A percentile compares a stretch with the other conserved stretches of the same genome.
Evolutionary conservation across 352 stramenopile species (phyloP).

Genomic region (Phytophthora pini): DNA sequence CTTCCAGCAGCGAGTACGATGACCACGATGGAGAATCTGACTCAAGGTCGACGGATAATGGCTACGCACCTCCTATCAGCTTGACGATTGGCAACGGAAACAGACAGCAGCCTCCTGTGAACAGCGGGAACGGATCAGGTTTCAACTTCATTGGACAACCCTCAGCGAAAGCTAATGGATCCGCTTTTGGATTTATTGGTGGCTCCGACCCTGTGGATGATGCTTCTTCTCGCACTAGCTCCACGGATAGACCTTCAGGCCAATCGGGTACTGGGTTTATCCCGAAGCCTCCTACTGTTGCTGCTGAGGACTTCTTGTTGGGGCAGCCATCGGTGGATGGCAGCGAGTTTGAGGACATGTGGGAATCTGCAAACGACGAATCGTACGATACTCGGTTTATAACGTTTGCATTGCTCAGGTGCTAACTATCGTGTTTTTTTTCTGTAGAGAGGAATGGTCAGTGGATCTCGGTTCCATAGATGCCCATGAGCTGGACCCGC

Average conservation of each 20-base stretch:
- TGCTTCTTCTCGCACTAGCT: constrained; percentile 48
- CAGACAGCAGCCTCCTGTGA: constrained; percentile 22
- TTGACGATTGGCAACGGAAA: constrained; percentile 33
- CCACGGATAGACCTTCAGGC: constrained; percentile 51
- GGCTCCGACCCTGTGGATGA: constrained; percentile 51
- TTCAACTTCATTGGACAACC: constrained; percentile 45
- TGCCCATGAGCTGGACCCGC: constrained; percentile 58
- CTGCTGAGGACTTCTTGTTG: constrained; percentile 67
- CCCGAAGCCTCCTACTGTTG: constrained; percentile 40
- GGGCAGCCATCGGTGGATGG: constrained; percentile 50
- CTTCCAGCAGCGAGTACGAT: constrained; percentile 62
- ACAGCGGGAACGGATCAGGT: constrained; percentile 29
- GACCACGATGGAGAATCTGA: constrained; percentile 60
- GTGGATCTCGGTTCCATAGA: constrained; percentile 54
- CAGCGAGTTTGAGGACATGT: constrained; percentile 77
- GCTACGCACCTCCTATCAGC: constrained; percentile 49
- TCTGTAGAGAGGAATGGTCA: constrained; percentile 76
- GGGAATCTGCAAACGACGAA: constrained; percentile 78
- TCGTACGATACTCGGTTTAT: constrained; percentile 50
- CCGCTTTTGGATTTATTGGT: constrained; percentile 85
- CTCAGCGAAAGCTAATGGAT: constrained; percentile 36
- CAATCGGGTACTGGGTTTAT: constrained; percentile 43
- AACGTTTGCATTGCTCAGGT: background rate
- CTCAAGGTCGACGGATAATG: constrained; percentile 56
- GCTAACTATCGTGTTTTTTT: constrained; percentile 5